Evolutionary conservation across 2,329 filamentous ascomycete genomes (phyloP).

Genomic region (Aphanoascus verrucosus): DNA sequence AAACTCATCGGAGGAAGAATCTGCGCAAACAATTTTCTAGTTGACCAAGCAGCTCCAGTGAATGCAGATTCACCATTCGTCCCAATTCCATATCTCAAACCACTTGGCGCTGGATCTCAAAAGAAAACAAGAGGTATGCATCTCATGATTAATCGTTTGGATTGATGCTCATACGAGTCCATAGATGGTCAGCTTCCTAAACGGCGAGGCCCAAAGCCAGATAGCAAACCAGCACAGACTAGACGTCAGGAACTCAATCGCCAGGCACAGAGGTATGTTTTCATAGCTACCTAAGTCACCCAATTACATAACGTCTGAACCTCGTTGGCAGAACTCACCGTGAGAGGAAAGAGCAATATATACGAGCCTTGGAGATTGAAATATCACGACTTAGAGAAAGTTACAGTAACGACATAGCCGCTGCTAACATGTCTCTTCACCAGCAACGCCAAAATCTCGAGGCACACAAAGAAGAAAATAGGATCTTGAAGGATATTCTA

Average conservation of each 20-base stretch:
- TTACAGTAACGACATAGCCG: conserved; percentile 57
- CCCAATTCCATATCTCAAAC: not conserved
- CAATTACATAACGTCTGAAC: not conserved
- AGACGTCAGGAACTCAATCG: conserved; percentile 87
- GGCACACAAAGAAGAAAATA: conserved; percentile 68
- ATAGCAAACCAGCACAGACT: conserved; percentile 88
- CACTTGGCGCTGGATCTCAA: not conserved
- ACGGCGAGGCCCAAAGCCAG: conserved; percentile 85
- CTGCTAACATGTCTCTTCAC: conserved; percentile 32
- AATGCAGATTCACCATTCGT: conserved; percentile 2
- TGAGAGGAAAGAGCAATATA: conserved; percentile 91
- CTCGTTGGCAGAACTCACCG: conserved; percentile 65
- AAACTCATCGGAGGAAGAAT: conserved; percentile 1
- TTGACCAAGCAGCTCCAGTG: not conserved
- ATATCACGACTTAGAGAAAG: conserved; percentile 74
- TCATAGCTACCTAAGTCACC: not conserved
- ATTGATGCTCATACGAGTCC: not conserved
- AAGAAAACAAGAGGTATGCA: conserved; percentile 9
- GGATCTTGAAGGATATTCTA: conserved; percentile 55
- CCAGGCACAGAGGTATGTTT: conserved; percentile 72
- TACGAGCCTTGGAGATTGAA: conserved; percentile 86
- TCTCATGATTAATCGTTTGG: not conserved
- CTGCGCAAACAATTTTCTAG: conserved; percentile 1
- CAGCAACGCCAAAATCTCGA: conserved; percentile 68
- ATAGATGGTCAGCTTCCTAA: conserved; percentile 77